A percentile compares a stretch with the other conserved stretches of the same genome.
phyloP scores from a whole-genome alignment of 1,139 yeast species.

The Pichia sp. region DNA sequence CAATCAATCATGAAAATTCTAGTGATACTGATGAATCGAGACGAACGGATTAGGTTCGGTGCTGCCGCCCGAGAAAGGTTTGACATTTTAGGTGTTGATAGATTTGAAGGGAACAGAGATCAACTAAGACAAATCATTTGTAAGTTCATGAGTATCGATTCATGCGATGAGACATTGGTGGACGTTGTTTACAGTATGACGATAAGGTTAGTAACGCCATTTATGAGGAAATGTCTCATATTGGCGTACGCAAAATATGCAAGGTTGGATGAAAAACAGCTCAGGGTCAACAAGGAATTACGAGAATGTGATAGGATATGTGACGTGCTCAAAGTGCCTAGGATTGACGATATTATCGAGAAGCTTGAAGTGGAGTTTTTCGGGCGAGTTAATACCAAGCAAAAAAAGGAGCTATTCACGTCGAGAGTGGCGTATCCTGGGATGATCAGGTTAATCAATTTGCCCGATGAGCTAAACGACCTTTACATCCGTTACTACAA shows the following conservation, averaged over 20 bases:
- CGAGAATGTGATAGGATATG: conserved; percentile 53
- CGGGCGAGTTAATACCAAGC: conserved; percentile 6
- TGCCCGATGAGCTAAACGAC: conserved; percentile 53
- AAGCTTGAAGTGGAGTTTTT: conserved; percentile 15
- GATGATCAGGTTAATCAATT: conserved; percentile 38
- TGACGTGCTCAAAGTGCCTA: conserved; percentile 49
- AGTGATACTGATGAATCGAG: conserved; percentile 16
- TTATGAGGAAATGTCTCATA: conserved; percentile 62
- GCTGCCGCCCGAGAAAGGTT: background rate
- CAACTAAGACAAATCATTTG: conserved; percentile 7
- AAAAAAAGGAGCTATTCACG: conserved; percentile 11
- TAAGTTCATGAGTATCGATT: conserved; percentile 4
- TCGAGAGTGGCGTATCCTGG: conserved; percentile 51
- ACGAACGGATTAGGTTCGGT: background rate
- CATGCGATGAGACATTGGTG: conserved; percentile 1
- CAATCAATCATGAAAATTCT: conserved; percentile 27
- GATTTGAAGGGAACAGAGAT: conserved; percentile 10
- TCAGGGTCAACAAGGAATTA: conserved; percentile 28
- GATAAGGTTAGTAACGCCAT: conserved; percentile 58
- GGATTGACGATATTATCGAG: conserved; percentile 30
- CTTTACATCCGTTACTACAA: conserved; percentile 61
- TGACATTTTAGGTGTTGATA: conserved; percentile 6
- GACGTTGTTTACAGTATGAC: conserved; percentile 50
- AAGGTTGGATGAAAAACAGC: conserved; percentile 37
- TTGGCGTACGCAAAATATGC: conserved; percentile 57